These are phyloP conservation scores for Lanzia echinophila DNA, from an alignment of 2,329 filamentous ascomycete genomes.

Conservation along the genomic window DNA sequence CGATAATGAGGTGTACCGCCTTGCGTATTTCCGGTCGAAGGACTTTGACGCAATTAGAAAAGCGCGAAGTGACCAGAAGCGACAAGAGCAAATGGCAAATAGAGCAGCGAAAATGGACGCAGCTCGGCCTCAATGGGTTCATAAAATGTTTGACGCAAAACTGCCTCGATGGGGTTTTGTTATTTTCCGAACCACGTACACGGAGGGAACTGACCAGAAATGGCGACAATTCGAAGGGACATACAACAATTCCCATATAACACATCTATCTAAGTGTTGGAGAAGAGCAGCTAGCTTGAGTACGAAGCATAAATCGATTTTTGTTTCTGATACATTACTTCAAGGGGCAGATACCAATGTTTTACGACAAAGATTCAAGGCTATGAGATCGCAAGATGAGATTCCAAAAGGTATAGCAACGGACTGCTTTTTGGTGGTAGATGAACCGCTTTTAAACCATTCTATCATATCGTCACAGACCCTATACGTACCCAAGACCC, in stretches of 20 bases:
- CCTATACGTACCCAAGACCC: neutral
- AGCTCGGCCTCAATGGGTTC: neutral
- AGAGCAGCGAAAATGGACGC: neutral
- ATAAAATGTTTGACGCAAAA: neutral
- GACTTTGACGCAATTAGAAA: neutral
- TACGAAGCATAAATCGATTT: neutral
- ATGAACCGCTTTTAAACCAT: neutral
- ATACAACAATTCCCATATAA: neutral
- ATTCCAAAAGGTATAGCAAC: neutral
- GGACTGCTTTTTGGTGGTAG: neutral
- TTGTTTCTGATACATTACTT: neutral
- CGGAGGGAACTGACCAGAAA: neutral
- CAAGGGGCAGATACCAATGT: no score
- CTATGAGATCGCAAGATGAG: neutral
- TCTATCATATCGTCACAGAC: neutral
- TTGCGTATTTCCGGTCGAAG: no score
- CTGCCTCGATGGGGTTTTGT: neutral
- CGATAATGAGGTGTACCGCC: neutral
- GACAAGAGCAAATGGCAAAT: neutral
- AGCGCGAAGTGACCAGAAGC: no score
- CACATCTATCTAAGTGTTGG: neutral
- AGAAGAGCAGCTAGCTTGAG: no score
- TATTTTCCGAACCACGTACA: neutral
- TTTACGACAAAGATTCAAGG: neutral
- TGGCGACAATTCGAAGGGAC: neutral